Conservation (phyloP, 768 basidiomycete genomes). For the Gloeopeniophorella convolvens region DNA sequence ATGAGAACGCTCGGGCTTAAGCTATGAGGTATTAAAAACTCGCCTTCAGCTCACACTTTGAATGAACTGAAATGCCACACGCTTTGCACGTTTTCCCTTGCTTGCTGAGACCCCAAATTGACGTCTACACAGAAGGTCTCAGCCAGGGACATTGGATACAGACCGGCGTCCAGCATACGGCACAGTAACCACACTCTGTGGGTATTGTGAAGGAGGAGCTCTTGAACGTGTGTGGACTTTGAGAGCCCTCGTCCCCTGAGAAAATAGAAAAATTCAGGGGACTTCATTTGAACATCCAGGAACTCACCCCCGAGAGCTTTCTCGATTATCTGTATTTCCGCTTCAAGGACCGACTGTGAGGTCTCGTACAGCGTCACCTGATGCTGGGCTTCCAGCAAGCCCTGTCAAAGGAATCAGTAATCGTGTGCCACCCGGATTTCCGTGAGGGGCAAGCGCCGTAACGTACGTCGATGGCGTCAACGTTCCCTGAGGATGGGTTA, state of each 20-base stretch:
- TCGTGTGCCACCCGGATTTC: not conserved
- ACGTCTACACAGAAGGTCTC: slow-evolving; percentile 41
- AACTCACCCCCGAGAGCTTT: slow-evolving; percentile 57
- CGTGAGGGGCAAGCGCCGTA: slow-evolving; percentile 22
- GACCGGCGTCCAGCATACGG: not conserved
- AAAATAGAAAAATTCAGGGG: not conserved
- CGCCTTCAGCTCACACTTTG: slow-evolving; percentile 84
- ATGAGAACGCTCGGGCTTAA: slow-evolving; percentile 2
- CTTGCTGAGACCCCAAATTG: slow-evolving; percentile 84
- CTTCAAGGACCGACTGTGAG: slow-evolving; percentile 49
- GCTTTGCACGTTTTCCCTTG: slow-evolving; percentile 79
- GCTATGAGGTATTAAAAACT: slow-evolving; percentile 11
- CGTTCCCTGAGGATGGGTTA: slow-evolving; percentile 46
- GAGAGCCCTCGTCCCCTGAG: slow-evolving; percentile 67
- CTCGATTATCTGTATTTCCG: slow-evolving; percentile 59
- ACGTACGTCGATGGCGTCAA: slow-evolving; percentile 55
- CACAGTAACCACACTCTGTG: slow-evolving; percentile 75
- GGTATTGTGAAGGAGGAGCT: slow-evolving; percentile 83
- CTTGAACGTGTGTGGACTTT: slow-evolving; percentile 74
- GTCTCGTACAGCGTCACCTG: slow-evolving; percentile 47
- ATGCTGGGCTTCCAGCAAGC: slow-evolving; percentile 56
- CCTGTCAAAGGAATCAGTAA: slow-evolving; percentile 33
- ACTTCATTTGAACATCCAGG: not conserved
- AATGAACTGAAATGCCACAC: slow-evolving; percentile 74
- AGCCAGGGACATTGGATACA: not conserved